Conservation (phyloP, 2,329 filamentous ascomycete species). For the Cercospora canescens region DNA sequence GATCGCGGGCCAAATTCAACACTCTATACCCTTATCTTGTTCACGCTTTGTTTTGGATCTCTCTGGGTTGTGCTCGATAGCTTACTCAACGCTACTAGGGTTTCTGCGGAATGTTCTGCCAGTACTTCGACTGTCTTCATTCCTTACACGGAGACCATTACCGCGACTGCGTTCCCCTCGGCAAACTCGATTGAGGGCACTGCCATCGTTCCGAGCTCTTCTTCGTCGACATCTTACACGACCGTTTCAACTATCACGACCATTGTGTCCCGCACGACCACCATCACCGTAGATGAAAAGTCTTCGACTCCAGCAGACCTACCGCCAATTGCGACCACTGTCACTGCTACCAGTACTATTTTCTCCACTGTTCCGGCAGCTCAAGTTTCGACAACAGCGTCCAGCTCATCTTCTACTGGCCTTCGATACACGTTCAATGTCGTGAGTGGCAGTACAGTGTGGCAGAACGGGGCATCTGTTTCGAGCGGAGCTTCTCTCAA, state of each 20-base stretch:
- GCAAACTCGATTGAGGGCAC: slow-evolving; percentile 5
- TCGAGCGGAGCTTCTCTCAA: slow-evolving; percentile 26
- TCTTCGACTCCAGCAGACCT: neutral
- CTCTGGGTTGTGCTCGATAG: slow-evolving; percentile 27
- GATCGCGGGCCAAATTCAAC: neutral
- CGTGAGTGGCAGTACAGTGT: slow-evolving; percentile 25
- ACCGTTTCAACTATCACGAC: slow-evolving; percentile 20
- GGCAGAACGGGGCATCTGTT: slow-evolving; percentile 30
- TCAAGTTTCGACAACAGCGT: neutral
- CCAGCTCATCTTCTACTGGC: slow-evolving; percentile 1
- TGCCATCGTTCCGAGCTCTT: slow-evolving; percentile 1
- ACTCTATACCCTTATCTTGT: slow-evolving; percentile 13
- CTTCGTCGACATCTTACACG: slow-evolving; percentile 7
- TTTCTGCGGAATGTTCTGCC: slow-evolving; percentile 28
- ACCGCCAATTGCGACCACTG: slow-evolving; percentile 15
- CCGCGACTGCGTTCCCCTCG: slow-evolving; percentile 13
- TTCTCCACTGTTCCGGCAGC: slow-evolving; percentile 4
- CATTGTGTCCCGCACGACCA: slow-evolving; percentile 14
- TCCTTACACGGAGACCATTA: slow-evolving; percentile 29
- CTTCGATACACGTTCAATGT: slow-evolving; percentile 15
- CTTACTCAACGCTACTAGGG: slow-evolving; percentile 33
- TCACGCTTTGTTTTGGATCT: slow-evolving; percentile 28
- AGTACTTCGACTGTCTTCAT: slow-evolving; percentile 29
- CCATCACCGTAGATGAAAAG: slow-evolving; percentile 1
- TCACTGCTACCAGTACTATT: slow-evolving; percentile 19